These are phyloP conservation scores for Fusarium fujikuroi DNA, from an alignment of 2,329 filamentous ascomycete genomes.

Conservation along the genomic window DNA sequence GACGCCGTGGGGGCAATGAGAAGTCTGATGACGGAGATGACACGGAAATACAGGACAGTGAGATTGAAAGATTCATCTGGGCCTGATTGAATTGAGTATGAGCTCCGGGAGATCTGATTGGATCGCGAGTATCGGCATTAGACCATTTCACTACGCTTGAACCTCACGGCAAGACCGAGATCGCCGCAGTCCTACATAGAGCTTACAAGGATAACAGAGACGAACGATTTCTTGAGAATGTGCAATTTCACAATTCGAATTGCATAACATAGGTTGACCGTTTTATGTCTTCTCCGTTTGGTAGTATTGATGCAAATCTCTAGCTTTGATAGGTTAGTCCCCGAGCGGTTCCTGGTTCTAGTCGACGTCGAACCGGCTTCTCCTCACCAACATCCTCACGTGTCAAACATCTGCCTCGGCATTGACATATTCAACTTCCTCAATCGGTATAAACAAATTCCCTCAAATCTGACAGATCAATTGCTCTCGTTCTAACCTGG, in stretches of 20 bases:
- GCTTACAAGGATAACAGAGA: background rate
- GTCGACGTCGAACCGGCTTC: slow-evolving; percentile 14
- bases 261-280: background rate
- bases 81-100: background rate
- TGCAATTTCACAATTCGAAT: background rate
- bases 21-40: background rate
- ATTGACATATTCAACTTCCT: slow-evolving; percentile 17
- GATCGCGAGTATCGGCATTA: background rate
- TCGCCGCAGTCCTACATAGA: background rate
- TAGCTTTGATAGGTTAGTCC: slow-evolving; percentile 8
- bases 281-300: background rate
- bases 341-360: background rate
- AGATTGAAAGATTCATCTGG: background rate
- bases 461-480: slow-evolving; percentile 15
- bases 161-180: background rate
- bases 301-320: background rate
- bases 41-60: background rate
- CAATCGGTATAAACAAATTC: slow-evolving; percentile 20
- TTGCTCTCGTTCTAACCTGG: background rate
- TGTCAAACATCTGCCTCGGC: slow-evolving; percentile 21
- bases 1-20: background rate
- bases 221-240: background rate
- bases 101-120: background rate
- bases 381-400: slow-evolving; percentile 19
- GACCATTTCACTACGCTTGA: background rate